Conservation (phyloP, 345 rosid species). For the Syzygium grande region DNA sequence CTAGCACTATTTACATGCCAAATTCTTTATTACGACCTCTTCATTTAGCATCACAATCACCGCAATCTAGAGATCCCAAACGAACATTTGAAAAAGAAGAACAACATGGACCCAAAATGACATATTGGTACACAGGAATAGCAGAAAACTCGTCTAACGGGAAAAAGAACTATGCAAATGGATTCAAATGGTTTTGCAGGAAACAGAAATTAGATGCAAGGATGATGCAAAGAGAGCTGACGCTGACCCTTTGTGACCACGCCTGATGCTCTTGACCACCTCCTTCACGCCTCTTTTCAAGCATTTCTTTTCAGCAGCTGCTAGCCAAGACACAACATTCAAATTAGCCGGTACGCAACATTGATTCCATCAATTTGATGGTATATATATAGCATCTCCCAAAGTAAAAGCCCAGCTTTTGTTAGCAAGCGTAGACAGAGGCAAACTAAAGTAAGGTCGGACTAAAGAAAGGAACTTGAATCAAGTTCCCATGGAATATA, state of each 20-base stretch:
- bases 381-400: background rate
- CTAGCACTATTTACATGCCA: background rate
- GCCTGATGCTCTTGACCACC: constrained; percentile 87
- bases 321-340: background rate
- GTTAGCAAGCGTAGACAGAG: background rate
- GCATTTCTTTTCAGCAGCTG: constrained; percentile 87
- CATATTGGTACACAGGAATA: background rate
- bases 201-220: background rate
- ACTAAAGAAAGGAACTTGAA: background rate
- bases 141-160: background rate
- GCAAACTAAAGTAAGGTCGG: background rate
- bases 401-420: background rate
- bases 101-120: background rate
- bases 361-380: background rate
- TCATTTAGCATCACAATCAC: background rate
- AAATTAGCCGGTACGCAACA: background rate
- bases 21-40: background rate
- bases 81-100: background rate
- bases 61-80: background rate
- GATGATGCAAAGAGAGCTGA: background rate
- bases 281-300: constrained; percentile 98
- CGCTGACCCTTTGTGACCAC: constrained; percentile 80
- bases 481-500: background rate
- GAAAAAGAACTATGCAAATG: background rate
- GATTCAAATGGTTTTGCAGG: background rate